Base-by-base conservation (phyloP, 2,329 filamentous ascomycete genomes). In the Epichloe typhina region DNA sequence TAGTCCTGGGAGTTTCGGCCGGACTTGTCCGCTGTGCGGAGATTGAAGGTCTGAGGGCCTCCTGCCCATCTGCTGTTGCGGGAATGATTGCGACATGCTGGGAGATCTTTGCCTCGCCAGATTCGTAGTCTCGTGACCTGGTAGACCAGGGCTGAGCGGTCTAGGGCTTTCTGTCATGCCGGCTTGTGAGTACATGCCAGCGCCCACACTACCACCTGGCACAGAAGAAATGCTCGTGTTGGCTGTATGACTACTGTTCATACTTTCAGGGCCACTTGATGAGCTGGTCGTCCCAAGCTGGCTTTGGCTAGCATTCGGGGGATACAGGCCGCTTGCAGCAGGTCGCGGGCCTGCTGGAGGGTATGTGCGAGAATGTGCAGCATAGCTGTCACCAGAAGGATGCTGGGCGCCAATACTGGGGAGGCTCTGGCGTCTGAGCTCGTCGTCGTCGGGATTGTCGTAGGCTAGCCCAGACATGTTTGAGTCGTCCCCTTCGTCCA, bases 111-210 rank as follows among this genome's bases (percentile, higher is more conserved):
- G 80, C 52, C 80, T 74, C 41, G 71, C 60, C 37, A 76, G 66
- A 33, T 64, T 69, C 47, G 69, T 66, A 15, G 75, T 66, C 56
- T 80, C 79, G 47, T 83, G 72, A 19, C 74, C 62, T 62, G 74
- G 59, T 31, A 67, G 72, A 17, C 75, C 75, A n/a, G 85, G 84
- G 53, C 83, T 89, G 40, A 95, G 72, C 4, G 89, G 84, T 62
- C 90, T 94, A 0, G 89, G 88, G 57, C 87, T 94, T 66, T 95
- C 88, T 3, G 86, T 93, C 71, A 95, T 86, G 52, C 72, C 77
- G 50, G 79, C 77, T 56, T 88, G 82, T 8, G 81, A 77, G 62
- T 88, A 94, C 56, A 89, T 76, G 17, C 76, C 77, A 45, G 72
- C 71, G 52, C 70, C 73, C 44, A 69, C 69, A 41, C 69, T 67